Evolutionary conservation across 352 stramenopile species (phyloP).

Genomic region (Pythium periplocum): DNA sequence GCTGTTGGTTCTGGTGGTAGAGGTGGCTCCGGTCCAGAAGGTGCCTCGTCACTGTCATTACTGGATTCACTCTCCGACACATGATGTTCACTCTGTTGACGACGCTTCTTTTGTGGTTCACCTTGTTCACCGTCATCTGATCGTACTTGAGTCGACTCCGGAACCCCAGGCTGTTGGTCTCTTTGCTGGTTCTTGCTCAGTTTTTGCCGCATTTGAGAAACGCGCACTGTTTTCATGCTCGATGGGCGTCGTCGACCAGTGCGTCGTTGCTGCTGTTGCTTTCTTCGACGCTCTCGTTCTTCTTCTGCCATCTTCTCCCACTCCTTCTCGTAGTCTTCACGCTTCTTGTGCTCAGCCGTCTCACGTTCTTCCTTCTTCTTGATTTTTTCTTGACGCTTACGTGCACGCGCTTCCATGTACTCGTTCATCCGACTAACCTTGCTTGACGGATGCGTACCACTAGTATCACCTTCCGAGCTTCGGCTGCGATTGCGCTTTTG

Average conservation of each 20-base stretch:
- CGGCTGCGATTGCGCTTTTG: slow-evolving; percentile 18
- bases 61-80: slow-evolving; percentile 56
- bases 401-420: slow-evolving; percentile 82
- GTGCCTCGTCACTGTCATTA: slow-evolving; percentile 9
- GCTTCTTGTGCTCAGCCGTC: slow-evolving; percentile 66
- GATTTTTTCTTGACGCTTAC: slow-evolving; percentile 73
- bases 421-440: slow-evolving; percentile 85
- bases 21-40: slow-evolving; percentile 34
- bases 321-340: slow-evolving; percentile 84
- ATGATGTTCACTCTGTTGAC: slow-evolving; percentile 41
- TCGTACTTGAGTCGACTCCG: slow-evolving; percentile 3
- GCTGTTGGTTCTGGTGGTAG: slow-evolving; percentile 65
- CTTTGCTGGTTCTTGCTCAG: slow-evolving; percentile 70
- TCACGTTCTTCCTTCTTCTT: slow-evolving; percentile 72
- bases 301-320: slow-evolving; percentile 88
- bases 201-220: slow-evolving; percentile 82
- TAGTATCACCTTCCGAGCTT: slow-evolving; percentile 15
- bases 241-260: slow-evolving; percentile 61
- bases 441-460: slow-evolving; percentile 6
- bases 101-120: slow-evolving; percentile 23
- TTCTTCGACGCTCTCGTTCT: slow-evolving; percentile 74
- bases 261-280: slow-evolving; percentile 68
- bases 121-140: slow-evolving; percentile 32
- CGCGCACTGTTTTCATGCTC: slow-evolving; percentile 78
- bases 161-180: slow-evolving; percentile 22